A percentile compares a stretch with the other conserved stretches of the same genome.
Evolutionary conservation across 306 rosid genomes (phyloP).

Genomic region (Cercis canadensis): DNA sequence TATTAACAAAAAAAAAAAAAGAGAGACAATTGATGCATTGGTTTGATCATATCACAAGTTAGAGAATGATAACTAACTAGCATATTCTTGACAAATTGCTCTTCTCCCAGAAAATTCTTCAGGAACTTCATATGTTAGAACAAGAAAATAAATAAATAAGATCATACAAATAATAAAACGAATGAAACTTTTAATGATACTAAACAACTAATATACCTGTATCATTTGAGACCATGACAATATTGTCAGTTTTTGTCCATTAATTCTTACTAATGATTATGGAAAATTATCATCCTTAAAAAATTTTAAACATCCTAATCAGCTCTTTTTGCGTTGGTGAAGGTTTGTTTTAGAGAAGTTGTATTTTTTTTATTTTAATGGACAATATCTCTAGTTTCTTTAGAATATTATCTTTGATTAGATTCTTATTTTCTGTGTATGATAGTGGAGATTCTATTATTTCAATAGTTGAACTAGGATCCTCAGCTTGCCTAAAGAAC

Average conservation of each 20-base stretch:
- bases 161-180: neutral
- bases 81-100: conserved; percentile 23
- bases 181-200: neutral
- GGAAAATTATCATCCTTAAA: conserved; percentile 29
- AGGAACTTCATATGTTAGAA: conserved; percentile 24
- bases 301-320: conserved; percentile 34
- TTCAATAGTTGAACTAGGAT: too few relatives aligned
- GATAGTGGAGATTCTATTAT: too few relatives aligned
- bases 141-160: too few relatives aligned
- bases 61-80: conserved; percentile 31
- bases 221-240: conserved; percentile 45
- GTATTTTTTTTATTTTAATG: neutral
- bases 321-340: neutral
- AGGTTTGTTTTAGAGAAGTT: conserved; percentile 2
- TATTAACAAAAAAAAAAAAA: conserved; percentile 3
- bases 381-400: conserved; percentile 22
- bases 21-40: neutral
- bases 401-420: too few relatives aligned
- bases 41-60: neutral
- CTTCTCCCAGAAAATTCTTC: conserved; percentile 18
- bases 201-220: conserved; percentile 35
- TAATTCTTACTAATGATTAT: neutral
- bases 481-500: conserved; percentile 31
- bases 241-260: conserved; percentile 28
- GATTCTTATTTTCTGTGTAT: too few relatives aligned